phyloP scores from a whole-genome alignment of 2,329 filamentous ascomycete species.

The Niveomyces coronatus region DNA sequence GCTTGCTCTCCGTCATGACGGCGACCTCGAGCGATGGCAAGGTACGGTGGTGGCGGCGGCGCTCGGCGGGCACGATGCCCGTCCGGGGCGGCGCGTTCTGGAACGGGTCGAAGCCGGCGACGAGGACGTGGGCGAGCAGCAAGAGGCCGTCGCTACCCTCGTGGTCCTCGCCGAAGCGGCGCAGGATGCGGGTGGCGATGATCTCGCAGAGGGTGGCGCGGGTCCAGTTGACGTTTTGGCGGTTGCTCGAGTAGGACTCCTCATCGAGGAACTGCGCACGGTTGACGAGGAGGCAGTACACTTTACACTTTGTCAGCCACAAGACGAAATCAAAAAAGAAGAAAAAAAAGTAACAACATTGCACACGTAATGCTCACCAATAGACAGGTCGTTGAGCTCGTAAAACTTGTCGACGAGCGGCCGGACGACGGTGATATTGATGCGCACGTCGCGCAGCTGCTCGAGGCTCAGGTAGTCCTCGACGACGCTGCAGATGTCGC shows the following conservation, averaged over 20 bases:
- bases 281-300: slow-evolving; percentile 78
- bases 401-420: slow-evolving; percentile 79
- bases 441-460: slow-evolving; percentile 68
- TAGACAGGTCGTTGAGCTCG: slow-evolving; percentile 67
- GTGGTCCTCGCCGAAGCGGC: slow-evolving; percentile 70
- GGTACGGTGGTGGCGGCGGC: slow-evolving; percentile 43
- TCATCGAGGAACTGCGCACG: slow-evolving; percentile 69
- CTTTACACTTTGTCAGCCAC: slow-evolving; percentile 28
- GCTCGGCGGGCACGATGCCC: slow-evolving; percentile 45
- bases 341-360: background rate
- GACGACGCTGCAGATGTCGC: slow-evolving; percentile 52
- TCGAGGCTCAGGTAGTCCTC: slow-evolving; percentile 58
- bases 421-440: slow-evolving; percentile 70
- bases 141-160: slow-evolving; percentile 60
- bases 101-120: slow-evolving; percentile 77
- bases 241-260: slow-evolving; percentile 63
- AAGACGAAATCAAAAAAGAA: too few species aligned
- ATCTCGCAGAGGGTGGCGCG: slow-evolving; percentile 72
- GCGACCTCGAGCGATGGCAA: slow-evolving; percentile 73
- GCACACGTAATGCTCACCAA: slow-evolving; percentile 46
- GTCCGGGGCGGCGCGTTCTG: slow-evolving; percentile 67
- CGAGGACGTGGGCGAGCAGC: slow-evolving; percentile 66
- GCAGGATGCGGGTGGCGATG: slow-evolving; percentile 65
- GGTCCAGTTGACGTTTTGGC: slow-evolving; percentile 72
- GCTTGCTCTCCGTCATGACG: slow-evolving; percentile 72